phyloP scores from a whole-genome alignment of 306 rosid genomes.

The Betula pendula region DNA sequence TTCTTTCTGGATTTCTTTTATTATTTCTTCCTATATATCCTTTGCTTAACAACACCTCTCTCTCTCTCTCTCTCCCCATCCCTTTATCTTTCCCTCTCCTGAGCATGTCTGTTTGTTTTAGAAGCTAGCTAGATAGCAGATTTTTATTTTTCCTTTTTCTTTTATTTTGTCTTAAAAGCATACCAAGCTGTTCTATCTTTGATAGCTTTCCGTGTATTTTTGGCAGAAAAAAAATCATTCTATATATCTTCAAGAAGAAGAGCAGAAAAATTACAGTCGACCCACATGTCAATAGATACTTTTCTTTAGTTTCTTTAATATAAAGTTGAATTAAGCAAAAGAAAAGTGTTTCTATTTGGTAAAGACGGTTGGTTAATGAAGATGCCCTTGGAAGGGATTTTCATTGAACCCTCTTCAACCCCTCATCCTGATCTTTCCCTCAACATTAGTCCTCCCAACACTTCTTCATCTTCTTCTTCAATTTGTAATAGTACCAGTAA shows the following conservation, averaged over 20 bases:
- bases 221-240: background rate
- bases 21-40: conserved; percentile 27
- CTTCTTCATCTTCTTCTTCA: conserved; percentile 44
- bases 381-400: conserved; percentile 93
- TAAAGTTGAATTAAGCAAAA: conserved; percentile 29
- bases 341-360: conserved; percentile 11
- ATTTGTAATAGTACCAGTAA: conserved; percentile 28
- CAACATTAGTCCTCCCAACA: conserved; percentile 74
- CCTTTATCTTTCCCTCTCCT: conserved; percentile 33
- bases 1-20: conserved; percentile 32
- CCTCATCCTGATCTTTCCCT: conserved; percentile 87
- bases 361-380: conserved; percentile 36
- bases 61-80: conserved; percentile 25
- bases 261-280: background rate
- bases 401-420: conserved; percentile 60
- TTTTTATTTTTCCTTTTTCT: no score
- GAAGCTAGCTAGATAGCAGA: conserved; percentile 35
- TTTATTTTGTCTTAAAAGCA: conserved; percentile 19
- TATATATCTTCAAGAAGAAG: no score
- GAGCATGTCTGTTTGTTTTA: conserved; percentile 46
- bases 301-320: conserved; percentile 26
- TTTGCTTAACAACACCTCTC: conserved; percentile 20
- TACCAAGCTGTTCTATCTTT: conserved; percentile 17
- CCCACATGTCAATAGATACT: conserved; percentile 33
- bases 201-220: conserved; percentile 26